Base-by-base conservation (phyloP, 768 basidiomycete genomes). In the Russula sp. region DNA sequence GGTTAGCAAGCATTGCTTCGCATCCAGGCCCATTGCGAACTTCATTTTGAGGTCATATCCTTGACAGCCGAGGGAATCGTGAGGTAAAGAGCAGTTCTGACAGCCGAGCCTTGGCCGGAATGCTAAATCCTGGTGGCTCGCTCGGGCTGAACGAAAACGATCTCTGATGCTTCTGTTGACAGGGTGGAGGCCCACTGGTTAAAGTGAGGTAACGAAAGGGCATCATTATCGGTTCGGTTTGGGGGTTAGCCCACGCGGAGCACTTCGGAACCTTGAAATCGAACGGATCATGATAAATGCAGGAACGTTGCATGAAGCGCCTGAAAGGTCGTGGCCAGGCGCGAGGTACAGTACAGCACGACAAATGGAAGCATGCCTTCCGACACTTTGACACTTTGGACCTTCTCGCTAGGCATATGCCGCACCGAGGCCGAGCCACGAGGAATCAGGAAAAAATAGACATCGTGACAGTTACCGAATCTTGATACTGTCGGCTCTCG, bases 331-430 rank as follows among this genome's bases (percentile, higher is more conserved):
- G 26, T 50, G 49, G 20, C 22, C 48, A 8, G 11, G 22, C 48
- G 13, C 11, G 13, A 5, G 22, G 48, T 49, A 13, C 13, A 14
- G 6, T 18, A 44, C 16, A 48, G n/a, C 26, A 50, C 7, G 49
- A 1, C 14, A 28, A 62, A 62, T 48, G 53, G 61, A 62, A 62
- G 61, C 44, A 6, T 30, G 3, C 1, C 8, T 16, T 44, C 10
- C 18, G 22, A 46, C 30, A 34, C 30, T 14, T 48, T 16, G 38
- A 40, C 16, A 16, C 4, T 16, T 16, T 40, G 38, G 38, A 40
- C 38, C 38, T 40, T 40, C 38, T 62, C n/a, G 32, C 26, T 22
- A 26, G 30, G 42, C 42, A 16, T 14, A 34, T 32, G 44, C n/a
- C 18, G 42, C 26, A 24, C 53, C 13, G 16, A 32, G 54, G 4